Evolutionary conservation across 345 rosid genomes (phyloP).

Genomic region (Durio zibethinus): DNA sequence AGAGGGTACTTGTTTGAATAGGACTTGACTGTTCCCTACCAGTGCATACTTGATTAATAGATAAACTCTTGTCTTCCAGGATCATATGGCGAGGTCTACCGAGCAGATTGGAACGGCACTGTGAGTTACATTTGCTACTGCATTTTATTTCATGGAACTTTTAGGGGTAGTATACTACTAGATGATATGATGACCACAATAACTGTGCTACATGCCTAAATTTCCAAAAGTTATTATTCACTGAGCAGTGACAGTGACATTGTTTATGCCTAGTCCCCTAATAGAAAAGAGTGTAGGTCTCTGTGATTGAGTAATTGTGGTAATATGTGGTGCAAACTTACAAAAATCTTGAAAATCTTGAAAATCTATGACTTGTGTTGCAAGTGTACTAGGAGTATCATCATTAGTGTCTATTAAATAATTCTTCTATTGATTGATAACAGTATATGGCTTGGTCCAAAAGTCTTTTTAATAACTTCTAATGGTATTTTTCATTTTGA

Average conservation of each 20-base stretch:
- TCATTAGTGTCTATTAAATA: neutral
- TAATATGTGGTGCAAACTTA: neutral
- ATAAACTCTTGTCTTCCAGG: constrained; percentile 46
- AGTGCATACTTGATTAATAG: neutral
- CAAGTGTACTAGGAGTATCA: neutral
- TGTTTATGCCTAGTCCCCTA: neutral
- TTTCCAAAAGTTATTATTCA: neutral
- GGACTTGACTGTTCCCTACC: neutral
- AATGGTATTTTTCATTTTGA: neutral
- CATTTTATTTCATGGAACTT: constrained; percentile 2
- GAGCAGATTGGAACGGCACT: constrained; percentile 90
- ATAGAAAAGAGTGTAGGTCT: neutral
- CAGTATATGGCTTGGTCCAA: constrained; percentile 4
- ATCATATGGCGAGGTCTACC: constrained; percentile 93
- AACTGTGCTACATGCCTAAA: neutral
- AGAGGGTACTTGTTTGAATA: constrained; percentile 5
- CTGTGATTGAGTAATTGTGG: neutral
- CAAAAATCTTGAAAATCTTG: neutral
- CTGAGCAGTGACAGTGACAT: neutral
- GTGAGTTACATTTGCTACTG: constrained; percentile 50
- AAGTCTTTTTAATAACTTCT: constrained; percentile 1
- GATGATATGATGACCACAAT: constrained; percentile 4
- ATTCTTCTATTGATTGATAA: neutral
- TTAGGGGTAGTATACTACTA: neutral
- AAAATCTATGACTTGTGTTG: neutral